Conservation (phyloP, 805 yeast species). For the Pichia pseudocactophila region DNA sequence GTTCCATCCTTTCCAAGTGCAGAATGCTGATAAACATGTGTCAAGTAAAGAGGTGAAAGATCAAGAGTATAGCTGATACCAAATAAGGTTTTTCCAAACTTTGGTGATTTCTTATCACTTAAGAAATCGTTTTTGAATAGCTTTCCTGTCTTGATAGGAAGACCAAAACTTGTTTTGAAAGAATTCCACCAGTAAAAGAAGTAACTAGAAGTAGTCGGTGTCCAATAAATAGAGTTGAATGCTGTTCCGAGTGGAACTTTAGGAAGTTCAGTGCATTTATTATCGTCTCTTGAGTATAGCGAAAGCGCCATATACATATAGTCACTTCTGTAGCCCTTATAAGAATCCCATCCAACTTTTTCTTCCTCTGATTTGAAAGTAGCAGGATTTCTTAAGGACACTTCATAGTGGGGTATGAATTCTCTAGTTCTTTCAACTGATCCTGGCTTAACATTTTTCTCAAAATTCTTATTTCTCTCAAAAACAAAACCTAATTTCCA, state of each 20-base stretch:
- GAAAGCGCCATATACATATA: conserved; percentile 66
- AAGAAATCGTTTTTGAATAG: conserved; percentile 47
- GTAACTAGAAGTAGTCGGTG: conserved; percentile 58
- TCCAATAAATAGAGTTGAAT: conserved; percentile 67
- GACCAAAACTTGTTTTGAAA: conserved; percentile 67
- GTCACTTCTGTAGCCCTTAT: conserved; percentile 69
- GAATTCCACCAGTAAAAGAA: conserved; percentile 83
- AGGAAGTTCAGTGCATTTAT: conserved; percentile 8
- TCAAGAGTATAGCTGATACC: conserved; percentile 75
- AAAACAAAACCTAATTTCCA: conserved; percentile 74
- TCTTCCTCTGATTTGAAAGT: conserved; percentile 31
- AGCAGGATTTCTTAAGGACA: conserved; percentile 48
- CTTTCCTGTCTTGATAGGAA: conserved; percentile 71
- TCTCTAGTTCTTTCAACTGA: conserved; percentile 32
- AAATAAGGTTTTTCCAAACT: conserved; percentile 34
- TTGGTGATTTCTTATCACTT: conserved; percentile 18
- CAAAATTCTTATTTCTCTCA: conserved; percentile 46
- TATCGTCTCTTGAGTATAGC: conserved; percentile 33
- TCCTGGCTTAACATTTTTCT: conserved; percentile 28
- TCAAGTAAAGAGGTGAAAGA: conserved; percentile 61
- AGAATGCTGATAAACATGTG: conserved; percentile 60
- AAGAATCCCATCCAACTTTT: conserved; percentile 61
- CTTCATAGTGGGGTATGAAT: conserved; percentile 52
- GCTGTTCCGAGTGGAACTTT: conserved; percentile 20
- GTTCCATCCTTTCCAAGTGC: conserved; percentile 31